Conservation (phyloP, 345 rosid species). For the Euphorbia peplus region DNA sequence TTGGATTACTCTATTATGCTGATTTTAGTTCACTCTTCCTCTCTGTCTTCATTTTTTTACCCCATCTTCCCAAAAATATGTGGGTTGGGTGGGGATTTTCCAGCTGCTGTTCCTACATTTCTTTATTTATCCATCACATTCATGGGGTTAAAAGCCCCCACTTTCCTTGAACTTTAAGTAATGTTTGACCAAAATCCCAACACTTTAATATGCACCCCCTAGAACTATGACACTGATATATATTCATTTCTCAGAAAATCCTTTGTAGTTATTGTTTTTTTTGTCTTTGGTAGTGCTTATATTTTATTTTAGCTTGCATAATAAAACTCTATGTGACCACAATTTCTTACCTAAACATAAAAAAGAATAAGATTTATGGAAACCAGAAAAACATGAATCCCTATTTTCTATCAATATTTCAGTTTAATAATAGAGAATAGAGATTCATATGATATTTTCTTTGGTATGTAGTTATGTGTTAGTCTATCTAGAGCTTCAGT, state of each 20-base stretch:
- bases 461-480: neutral
- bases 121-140: neutral
- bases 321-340: neutral
- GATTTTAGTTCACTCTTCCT: neutral
- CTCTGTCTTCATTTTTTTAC: neutral
- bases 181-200: neutral
- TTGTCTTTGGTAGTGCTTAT: neutral
- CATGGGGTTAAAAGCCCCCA: neutral
- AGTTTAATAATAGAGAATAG: neutral
- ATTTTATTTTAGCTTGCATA: neutral
- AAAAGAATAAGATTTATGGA: neutral
- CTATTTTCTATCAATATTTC: no score
- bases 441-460: neutral
- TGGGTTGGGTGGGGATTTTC: neutral
- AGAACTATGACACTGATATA: neutral
- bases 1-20: constrained; percentile 3
- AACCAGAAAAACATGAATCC: neutral
- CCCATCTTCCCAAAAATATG: neutral
- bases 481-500: neutral
- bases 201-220: neutral
- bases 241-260: neutral
- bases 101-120: neutral
- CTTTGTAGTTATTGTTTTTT: neutral
- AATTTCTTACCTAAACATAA: no score
- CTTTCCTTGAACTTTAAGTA: neutral